Evolutionary conservation across 1,284 basidiomycete genomes (phyloP), one percentile per base, ranked within the genome.

Genomic region (Apiotrichum montevideense): DNA sequence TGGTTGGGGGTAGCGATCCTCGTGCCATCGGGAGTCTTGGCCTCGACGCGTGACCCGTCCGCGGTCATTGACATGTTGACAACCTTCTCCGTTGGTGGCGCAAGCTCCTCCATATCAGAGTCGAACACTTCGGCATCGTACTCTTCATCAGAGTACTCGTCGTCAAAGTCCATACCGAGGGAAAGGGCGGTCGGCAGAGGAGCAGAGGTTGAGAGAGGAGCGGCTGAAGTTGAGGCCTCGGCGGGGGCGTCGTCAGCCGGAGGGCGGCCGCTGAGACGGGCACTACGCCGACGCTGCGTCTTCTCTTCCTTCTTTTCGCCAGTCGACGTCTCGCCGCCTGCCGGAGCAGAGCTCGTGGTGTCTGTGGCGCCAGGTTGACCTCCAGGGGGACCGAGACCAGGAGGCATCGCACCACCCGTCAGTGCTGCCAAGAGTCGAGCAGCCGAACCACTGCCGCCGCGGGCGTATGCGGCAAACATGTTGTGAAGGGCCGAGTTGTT

Each of bases 1-100:
- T 54, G 82, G 79, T 66, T 81, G 0, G 95, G 95, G 6, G 95
- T 98, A 2, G 88, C 85, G 37, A 98, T 85, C 21, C 92, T 84
- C 0, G 94, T 97, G 1, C 95, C 95, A 60, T 97, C 90, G 0
- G 95, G 93, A 0, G 95, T 98, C 73, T 96, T 90, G 8, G 92
- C 94, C 69, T 93, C 91, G 7, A 98, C 84, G 69, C 88, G 90
- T 4, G 87, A 86, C 6, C 90, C 91, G 77, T 95, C 93, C 86
- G 90, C 86, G 21, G 82, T 83, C 33, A 95, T 84, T 21, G 88
- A 86, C 46, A 97, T 80, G 48, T 86, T 90, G 52, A 96, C 85
- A 0, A 90, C 93, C 78, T 87, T 93, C 65, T 91, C 90, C 6
- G 82, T 79, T 0, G 73, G 74, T 14, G 69, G 54, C 39, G 79